These are phyloP conservation scores for Eleusine indica DNA, from an alignment of 176 grass and related monocot species.

Conservation along the genomic window DNA sequence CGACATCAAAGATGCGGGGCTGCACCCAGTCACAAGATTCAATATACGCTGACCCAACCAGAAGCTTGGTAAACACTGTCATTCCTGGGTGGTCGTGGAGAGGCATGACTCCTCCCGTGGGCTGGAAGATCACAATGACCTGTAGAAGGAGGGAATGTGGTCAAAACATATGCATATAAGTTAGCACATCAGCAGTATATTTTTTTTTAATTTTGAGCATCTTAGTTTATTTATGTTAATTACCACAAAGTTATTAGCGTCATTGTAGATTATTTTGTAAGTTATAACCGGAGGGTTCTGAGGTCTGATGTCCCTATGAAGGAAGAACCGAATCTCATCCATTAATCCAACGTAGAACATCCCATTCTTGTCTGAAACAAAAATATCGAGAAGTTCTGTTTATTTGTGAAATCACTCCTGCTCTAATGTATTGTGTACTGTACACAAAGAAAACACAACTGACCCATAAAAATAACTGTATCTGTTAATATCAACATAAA, in stretches of 20 bases:
- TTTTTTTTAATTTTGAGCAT: background rate
- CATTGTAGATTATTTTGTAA: constrained; percentile 39
- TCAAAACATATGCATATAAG: too few species aligned
- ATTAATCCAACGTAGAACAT: constrained; percentile 52
- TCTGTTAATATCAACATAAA: too few species aligned
- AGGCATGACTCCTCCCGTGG: constrained; percentile 43
- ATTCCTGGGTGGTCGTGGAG: constrained; percentile 66
- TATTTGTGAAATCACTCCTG: background rate
- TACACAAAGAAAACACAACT: too few species aligned
- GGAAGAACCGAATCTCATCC: constrained; percentile 46
- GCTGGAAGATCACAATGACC: constrained; percentile 61
- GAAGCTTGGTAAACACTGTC: constrained; percentile 66
- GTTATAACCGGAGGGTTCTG: constrained; percentile 46
- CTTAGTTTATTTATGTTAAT: background rate
- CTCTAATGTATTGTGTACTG: background rate
- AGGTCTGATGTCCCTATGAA: background rate
- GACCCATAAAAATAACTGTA: too few species aligned
- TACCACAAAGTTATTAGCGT: constrained; percentile 55
- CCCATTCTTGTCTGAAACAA: constrained; percentile 46
- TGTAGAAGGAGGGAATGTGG: background rate
- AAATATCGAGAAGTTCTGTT: background rate
- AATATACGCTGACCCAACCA: constrained; percentile 53
- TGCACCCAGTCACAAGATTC: constrained; percentile 55
- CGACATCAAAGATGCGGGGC: background rate
- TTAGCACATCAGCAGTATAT: too few species aligned